These are phyloP conservation scores for Chalaropsis thielavioides DNA, from an alignment of 2,329 filamentous ascomycete species.

Conservation along the genomic window DNA sequence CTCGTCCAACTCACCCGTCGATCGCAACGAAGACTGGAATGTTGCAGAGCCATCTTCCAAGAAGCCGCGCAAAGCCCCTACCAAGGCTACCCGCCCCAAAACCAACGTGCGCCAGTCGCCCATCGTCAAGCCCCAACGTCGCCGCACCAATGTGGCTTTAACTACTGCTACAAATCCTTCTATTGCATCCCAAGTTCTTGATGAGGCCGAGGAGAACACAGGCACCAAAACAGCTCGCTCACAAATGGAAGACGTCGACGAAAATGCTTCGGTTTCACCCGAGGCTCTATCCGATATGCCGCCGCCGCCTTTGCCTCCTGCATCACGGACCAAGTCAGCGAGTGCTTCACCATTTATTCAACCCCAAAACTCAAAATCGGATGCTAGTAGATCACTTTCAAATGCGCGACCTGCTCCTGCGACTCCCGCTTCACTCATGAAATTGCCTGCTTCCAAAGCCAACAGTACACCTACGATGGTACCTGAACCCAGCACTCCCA, in stretches of 20 bases:
- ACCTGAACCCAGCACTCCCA: background rate
- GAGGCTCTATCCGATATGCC: conserved; percentile 52
- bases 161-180: conserved; percentile 36
- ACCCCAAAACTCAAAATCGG: conserved; percentile 32
- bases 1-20: conserved; percentile 40
- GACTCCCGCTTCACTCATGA: conserved; percentile 81
- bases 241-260: conserved; percentile 41
- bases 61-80: conserved; percentile 38
- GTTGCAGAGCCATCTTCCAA: conserved; percentile 25
- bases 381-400: conserved; percentile 14
- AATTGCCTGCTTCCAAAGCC: conserved; percentile 43
- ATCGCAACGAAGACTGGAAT: conserved; percentile 32
- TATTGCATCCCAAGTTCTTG: conserved; percentile 41
- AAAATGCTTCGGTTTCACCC: conserved; percentile 50
- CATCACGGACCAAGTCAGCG: conserved; percentile 50
- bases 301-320: conserved; percentile 36
- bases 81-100: conserved; percentile 36
- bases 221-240: conserved; percentile 18
- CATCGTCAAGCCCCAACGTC: conserved; percentile 52
- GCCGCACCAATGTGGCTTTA: conserved; percentile 27
- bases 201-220: conserved; percentile 34
- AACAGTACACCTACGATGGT: conserved; percentile 4
- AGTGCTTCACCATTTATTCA: conserved; percentile 53
- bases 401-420: conserved; percentile 37
- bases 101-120: conserved; percentile 52